Evolutionary conservation across 2,329 filamentous ascomycete species (phyloP), one percentile per base, ranked within the genome.

Genomic region (Clonostachys rosea): DNA sequence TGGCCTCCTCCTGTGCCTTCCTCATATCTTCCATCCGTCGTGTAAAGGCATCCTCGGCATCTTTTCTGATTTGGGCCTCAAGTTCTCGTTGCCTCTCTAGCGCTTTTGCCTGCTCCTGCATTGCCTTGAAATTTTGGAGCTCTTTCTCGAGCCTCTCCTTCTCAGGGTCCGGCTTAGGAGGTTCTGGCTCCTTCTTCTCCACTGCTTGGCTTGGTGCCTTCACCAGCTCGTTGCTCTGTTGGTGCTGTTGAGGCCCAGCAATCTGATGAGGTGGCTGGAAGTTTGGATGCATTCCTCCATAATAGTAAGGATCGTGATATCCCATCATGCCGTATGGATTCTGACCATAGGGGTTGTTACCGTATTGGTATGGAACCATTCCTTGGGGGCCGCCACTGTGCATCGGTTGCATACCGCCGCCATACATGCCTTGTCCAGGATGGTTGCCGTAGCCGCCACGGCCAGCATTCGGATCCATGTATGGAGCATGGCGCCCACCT

Each of bases 61-160:
- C 73, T 46, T 60, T 65, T 33, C 70, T 67, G 42, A 69, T 75
- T 52, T 70, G 66, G 11, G 63, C 65, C 50, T 78, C 73, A 1
- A 71, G 51, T 44, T 73, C 70, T 5, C 63, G 64, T 47, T 71
- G 66, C 55, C 64, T 70, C 34, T 73, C 69, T 10, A 67, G 69
- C 11, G 71, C 71, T 45, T 73, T 74, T 50, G 66, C 68, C 51
- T 64, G 67, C 33, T 70, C 71, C 48, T 74, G 65, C 33, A 70
- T 70, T 5, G 63, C 66, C 51, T 79, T 71, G 40, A 79, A 69
- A 10, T 67, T 65, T 12, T 74, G 71, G 14, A 88, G 64, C 54
- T 86, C 76, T 51, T 79, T 74, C 51, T 84, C 76, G 48, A 85
- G 74, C n/a, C 71, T 70, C 51, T 85, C 69, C 56, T 81, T 81